Evolutionary conservation across 2,329 filamentous ascomycete genomes (phyloP), one percentile per base, ranked within the genome.

Genomic region (Aspergillus niger): DNA sequence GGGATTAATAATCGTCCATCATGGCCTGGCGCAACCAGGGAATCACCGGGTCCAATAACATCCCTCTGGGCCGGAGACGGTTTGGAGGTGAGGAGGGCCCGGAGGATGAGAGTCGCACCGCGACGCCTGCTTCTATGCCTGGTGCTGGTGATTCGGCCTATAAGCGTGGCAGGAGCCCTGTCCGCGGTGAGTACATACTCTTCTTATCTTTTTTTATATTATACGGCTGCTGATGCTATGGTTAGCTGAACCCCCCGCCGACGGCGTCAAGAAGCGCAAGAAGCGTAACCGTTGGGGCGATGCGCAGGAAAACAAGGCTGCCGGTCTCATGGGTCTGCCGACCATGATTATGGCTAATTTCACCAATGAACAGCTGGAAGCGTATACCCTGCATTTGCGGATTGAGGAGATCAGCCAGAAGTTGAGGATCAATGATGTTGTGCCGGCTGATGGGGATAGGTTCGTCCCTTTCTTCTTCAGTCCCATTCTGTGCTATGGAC

Each of bases 341-440:
- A 99, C 95, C 15, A 92, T 94, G 73, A 98, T 99, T 77, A 89
- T 94, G 79, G 92, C 93, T 65, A 93, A 94, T 80, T 99, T 99
- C 92, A 99, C 95, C 58, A 94, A 90, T 74, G 95, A 99, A 80
- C 95, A 99, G 83, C 87, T 98, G 58, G 95, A 99, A 77, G 95
- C 95, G 20, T 99, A 99, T 77, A 95, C 93, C 22, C 83, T 98
- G 68, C 94, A 99, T 80, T 82, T 99, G 73, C 92, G 95, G 73
- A 98, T 99, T 74, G 94, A 99, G 78, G 95, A 99, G 80, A 99
- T 99, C 73, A 98, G 92, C 76, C 94, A 99, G 82, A 99, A 99
- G 85, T 87, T 99, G 69, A 90, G 94, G 74, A 99, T 99, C 78
- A 96, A 98, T 81, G 95, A 99, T 83, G 95, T 99, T 57, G 95